These are phyloP conservation scores for Hypoxylon trugodes DNA, from an alignment of 495 filamentous ascomycete genomes.

Conservation along the genomic window DNA sequence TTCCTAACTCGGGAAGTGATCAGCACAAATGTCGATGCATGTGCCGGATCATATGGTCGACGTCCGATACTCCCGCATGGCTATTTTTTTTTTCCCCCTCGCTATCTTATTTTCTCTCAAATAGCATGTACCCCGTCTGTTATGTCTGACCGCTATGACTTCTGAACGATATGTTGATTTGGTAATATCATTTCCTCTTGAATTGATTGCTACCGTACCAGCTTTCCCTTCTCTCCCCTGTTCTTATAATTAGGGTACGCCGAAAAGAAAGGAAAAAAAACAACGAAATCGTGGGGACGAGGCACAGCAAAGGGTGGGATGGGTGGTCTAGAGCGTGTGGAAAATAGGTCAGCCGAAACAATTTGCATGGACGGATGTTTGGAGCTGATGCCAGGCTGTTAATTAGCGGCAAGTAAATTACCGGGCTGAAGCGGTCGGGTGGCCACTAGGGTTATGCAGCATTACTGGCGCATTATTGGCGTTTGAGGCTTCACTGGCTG, in stretches of 20 bases:
- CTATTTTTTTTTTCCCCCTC: slow-evolving; percentile 11
- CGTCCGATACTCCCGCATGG: slow-evolving; percentile 35
- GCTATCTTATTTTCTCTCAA: not conserved
- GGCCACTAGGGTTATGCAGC: slow-evolving; percentile 16
- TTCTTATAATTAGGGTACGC: slow-evolving; percentile 36
- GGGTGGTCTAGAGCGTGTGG: slow-evolving; percentile 39
- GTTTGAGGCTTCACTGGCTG: slow-evolving; percentile 37
- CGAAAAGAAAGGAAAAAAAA: slow-evolving; percentile 8
- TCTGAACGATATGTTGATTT: slow-evolving; percentile 10
- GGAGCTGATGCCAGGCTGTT: slow-evolving; percentile 42
- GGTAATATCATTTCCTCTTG: slow-evolving; percentile 10
- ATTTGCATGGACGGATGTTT: slow-evolving; percentile 35
- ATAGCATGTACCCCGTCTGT: slow-evolving; percentile 20
- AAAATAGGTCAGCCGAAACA: slow-evolving; percentile 39
- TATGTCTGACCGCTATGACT: slow-evolving; percentile 15
- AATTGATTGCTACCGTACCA: slow-evolving; percentile 35
- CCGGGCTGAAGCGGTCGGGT: slow-evolving; percentile 42
- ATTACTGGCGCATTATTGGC: no score
- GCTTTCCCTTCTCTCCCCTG: no score
- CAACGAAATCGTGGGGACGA: slow-evolving; percentile 24
- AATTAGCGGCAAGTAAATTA: slow-evolving; percentile 43
- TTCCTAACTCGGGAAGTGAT: slow-evolving; percentile 39
- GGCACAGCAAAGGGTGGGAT: slow-evolving; percentile 33
- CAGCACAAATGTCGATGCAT: slow-evolving; percentile 35
- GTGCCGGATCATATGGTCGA: slow-evolving; percentile 43